These are phyloP conservation scores for Tetracentron sinense DNA, from an alignment of 164 flowering plant genomes.

Conservation along the genomic window DNA sequence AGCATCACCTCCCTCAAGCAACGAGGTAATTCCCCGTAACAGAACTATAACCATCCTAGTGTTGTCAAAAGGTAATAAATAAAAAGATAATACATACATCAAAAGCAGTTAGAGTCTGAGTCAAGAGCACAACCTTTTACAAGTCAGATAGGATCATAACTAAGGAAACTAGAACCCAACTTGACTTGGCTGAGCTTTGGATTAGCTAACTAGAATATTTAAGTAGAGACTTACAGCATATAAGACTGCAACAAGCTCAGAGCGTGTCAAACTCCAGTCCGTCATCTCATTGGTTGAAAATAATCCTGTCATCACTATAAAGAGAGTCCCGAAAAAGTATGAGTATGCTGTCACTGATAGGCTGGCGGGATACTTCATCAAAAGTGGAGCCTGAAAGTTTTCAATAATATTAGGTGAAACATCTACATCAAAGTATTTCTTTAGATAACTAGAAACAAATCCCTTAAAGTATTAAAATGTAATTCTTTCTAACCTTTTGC, in stretches of 20 bases:
- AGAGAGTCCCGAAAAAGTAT: constrained; percentile 72
- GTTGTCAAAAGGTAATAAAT: not conserved
- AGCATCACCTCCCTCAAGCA: no score
- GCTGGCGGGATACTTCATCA: constrained; percentile 78
- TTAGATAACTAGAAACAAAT: not conserved
- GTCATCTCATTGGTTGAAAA: constrained; percentile 51
- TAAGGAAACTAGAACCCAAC: not conserved
- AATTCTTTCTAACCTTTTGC: not conserved
- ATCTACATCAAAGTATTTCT: not conserved
- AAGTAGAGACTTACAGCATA: constrained; percentile 72
- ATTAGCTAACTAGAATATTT: not conserved
- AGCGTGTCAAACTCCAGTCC: constrained; percentile 69
- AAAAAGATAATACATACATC: not conserved
- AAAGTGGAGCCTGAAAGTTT: constrained; percentile 74
- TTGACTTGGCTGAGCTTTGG: not conserved
- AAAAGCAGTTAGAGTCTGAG: not conserved
- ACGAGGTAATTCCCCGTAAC: no score
- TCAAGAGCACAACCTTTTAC: not conserved
- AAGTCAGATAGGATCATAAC: not conserved
- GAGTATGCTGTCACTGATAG: constrained; percentile 92
- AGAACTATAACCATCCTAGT: not conserved
- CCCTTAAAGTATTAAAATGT: not conserved
- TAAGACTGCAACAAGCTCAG: constrained; percentile 72
- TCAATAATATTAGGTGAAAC: not conserved
- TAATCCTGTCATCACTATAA: constrained; percentile 70